phyloP scores from a whole-genome alignment of 1,139 yeast species.

The Wickerhamomyces sp. region DNA sequence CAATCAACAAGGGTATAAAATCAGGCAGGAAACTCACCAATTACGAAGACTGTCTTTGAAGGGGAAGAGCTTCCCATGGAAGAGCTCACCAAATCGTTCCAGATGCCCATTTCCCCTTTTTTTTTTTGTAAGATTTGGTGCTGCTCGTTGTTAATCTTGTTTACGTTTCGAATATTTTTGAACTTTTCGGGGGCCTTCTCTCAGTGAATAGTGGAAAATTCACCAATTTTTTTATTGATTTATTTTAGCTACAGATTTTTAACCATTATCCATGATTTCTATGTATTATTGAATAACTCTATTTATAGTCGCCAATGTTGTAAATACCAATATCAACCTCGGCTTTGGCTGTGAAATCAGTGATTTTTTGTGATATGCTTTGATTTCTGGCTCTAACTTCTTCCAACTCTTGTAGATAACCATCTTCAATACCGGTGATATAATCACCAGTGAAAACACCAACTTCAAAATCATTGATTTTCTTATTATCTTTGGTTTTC shows the following conservation, averaged over 20 bases:
- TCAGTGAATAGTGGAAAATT: too few relatives aligned
- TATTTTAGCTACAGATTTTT: not conserved
- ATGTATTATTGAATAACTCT: not conserved
- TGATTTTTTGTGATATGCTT: constrained; percentile 40
- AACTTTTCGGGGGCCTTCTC: too few relatives aligned
- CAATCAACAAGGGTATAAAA: not conserved
- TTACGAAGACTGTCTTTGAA: constrained; percentile 5
- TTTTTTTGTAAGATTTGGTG: not conserved
- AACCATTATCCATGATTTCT: too few relatives aligned
- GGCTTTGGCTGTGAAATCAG: constrained; percentile 65
- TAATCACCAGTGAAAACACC: constrained; percentile 97
- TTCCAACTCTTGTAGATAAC: constrained; percentile 78
- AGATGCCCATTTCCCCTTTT: constrained; percentile 10
- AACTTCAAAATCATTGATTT: constrained; percentile 70
- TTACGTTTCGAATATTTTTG: not conserved
- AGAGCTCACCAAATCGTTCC: constrained; percentile 11
- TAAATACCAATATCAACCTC: constrained; percentile 88
- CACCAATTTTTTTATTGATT: not conserved
- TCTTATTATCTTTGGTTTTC: constrained; percentile 32
- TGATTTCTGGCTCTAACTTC: constrained; percentile 78
- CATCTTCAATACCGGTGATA: constrained; percentile 86
- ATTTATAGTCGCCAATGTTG: constrained; percentile 73
- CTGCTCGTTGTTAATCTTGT: not conserved
- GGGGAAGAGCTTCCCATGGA: not conserved
- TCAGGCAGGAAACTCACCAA: constrained; percentile 6